Base-by-base conservation (phyloP, 2,329 filamentous ascomycete genomes). In the Penicillium vulpinum region DNA sequence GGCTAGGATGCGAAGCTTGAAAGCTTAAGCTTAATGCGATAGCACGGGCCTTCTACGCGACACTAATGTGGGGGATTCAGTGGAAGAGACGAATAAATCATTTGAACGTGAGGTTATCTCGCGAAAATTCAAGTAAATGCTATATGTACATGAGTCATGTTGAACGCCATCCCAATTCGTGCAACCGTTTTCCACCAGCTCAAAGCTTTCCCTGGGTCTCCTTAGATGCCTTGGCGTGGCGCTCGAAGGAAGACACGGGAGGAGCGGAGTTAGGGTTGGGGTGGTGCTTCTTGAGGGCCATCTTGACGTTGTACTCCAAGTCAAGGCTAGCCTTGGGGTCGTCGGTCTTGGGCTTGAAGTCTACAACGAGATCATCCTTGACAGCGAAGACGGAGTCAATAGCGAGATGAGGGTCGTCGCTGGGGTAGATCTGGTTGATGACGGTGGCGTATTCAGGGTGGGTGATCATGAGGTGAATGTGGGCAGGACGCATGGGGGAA, bases 341-440 rank as follows among this genome's bases (percentile, higher is more conserved):
- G 47, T 74, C 70, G 58, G 80, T 73, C 67, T 76, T 75, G 51
- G 83, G 82, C 67, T 77, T 77, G 68, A 85, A 85, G 66, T 85
- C 79, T 44, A 84, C 80, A 49, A 85, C 78, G 39, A 85, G 74
- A 56, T 85, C 83, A 57, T 85, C 81, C 77, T 85, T 86, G 73
- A 85, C 83, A 11, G 83, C 83, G 64, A 85, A 85, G 53, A 85
- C 83, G 46, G 83, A 83, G 73, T 86, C 83, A 62, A 81, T 84
- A 59, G 75, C 73, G 36, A 85, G 77, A 69, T 82, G 83, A 18
- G 79, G 81, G 75, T 85, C 83, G 66, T 84, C 81, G 56, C 77
- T 79, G 64, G 83, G 83, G 73, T 84, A 85, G 67, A 85, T 77
- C 73, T 85, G 82, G 54, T 81, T 84, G 68, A 82, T 81, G 57